Base-by-base conservation (phyloP, 208 protist species). In the Acanthamoeba divionensis region DNA sequence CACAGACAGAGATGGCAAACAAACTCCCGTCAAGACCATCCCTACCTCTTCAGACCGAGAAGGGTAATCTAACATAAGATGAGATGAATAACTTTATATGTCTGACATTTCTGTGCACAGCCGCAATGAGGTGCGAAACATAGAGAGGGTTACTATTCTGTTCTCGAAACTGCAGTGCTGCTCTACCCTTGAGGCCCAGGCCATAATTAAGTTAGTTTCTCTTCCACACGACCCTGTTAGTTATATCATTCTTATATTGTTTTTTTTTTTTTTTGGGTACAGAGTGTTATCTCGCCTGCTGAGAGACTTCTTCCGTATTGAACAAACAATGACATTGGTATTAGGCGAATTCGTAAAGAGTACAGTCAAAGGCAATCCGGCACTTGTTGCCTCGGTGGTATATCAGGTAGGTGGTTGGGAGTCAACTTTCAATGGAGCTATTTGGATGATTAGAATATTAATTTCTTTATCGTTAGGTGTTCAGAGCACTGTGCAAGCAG, bases 71-170 rank as follows among this genome's bases (percentile, higher is more conserved):
- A n/a, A 60, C 18, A 60, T 24, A n/a, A 60, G n/a, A 15, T 41
- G 8, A 13, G 15, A 79, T 41, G 8, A 26, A 79, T 8, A 18
- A 52, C 8, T 48, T 48, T 50, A 0, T 80, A 9, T 31, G 0
- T 60, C 44, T 24, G 12, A 6, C 7, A 31, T 55, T 38, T 55
- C 8, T 54, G 2, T 41, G 8, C 50, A 60, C 52, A 86, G 54
- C 52, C 54, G 75, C 1, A 62, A 60, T 38, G 52, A 86, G 52
- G 54, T 86, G 47, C 13, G 54, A 18, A 60, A 66, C 75, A 86
- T 86, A 33, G 75, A 86, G 54, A 29, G 52, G 29, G 75, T 86
- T 4, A 86, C 47, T 10, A 86, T 86, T 41, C 75, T 86, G 54
- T 86, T 86, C 29, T 60, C 47, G 6, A 60, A 65, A 41, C 47